Base-by-base conservation (phyloP, 2,329 filamentous ascomycete genomes). In the Fusarium sp. region DNA sequence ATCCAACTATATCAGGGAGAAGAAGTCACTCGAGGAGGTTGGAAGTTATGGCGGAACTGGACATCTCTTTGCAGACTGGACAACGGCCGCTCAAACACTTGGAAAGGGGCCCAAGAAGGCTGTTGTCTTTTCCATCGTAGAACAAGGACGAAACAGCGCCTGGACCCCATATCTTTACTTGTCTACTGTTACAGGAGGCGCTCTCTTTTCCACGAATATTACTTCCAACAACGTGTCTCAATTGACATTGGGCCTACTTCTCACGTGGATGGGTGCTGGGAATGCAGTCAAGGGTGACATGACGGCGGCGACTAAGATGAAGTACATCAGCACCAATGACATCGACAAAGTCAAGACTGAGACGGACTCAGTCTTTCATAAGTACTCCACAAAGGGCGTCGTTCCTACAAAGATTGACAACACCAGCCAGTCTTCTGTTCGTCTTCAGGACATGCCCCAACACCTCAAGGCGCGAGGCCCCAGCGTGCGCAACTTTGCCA, bases 21-120 rank as follows among this genome's bases (percentile, higher is more conserved):
- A 74, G 67, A 40, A 50, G 18, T 63, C 61, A 4, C 72, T 71
- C 15, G 48, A 8, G 55, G 58, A 58, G 31, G 20, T 49, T 4
- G 56, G 45, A 0, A 52, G 68, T 2, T 83, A 79, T 48, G 80
- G 77, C 2, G 74, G 76, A 1, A 71, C 62, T 13, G 82, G 80
- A 0, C 63, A 69, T 2, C 55, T 71, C 5, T 86, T 86, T 50
- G 63, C 73, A 4, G 84, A 86, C 71, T 87, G 84, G 84, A 76
- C 80, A 0, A 77, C 77, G 0, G 81, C 77, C 2, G 75, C 78
- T 22, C 76, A 72, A 6, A 76, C 76, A 0, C 69, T 86, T 8
- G 44, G 61, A 8, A 78, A 48, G 0, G 72, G 73, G 3, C 65
- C 64, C 36, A 83, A 81, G 71, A 78, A 77, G 57, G 82, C 80